These are phyloP conservation scores for Lentinula guzmanii DNA, from an alignment of 768 basidiomycete species.

Conservation along the genomic window DNA sequence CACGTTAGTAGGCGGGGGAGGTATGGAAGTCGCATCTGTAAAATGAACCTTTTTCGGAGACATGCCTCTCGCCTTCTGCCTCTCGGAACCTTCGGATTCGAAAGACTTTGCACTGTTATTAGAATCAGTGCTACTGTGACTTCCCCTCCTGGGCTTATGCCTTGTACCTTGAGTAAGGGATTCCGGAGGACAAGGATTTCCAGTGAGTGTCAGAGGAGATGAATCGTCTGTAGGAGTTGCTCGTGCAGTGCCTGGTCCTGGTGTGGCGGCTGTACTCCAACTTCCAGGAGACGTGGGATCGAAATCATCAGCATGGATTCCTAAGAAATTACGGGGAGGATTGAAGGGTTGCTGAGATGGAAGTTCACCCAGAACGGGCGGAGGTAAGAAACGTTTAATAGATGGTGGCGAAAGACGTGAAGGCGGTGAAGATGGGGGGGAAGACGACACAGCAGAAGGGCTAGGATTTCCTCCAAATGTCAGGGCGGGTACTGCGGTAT, in stretches of 20 bases:
- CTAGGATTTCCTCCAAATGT: neutral
- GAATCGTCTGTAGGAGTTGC: constrained; percentile 1
- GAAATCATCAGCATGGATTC: neutral
- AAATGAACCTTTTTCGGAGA: constrained; percentile 10
- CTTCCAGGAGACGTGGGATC: constrained; percentile 34
- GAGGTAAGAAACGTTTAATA: constrained; percentile 24
- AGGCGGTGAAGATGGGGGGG: constrained; percentile 20
- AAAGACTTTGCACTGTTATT: neutral
- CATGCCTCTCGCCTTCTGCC: constrained; percentile 10
- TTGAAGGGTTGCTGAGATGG: constrained; percentile 6
- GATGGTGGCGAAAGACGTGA: constrained; percentile 16
- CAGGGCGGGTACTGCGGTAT: constrained; percentile 1
- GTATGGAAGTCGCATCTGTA: neutral
- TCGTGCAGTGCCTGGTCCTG: constrained; percentile 37
- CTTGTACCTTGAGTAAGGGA: constrained; percentile 12
- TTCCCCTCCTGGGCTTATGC: constrained; percentile 16
- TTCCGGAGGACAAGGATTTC: neutral
- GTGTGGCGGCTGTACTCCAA: constrained; percentile 78
- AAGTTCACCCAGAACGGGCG: constrained; percentile 20
- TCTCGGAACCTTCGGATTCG: neutral
- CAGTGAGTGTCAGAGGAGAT: constrained; percentile 1
- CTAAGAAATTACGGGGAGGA: constrained; percentile 6
- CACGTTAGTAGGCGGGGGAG: neutral
- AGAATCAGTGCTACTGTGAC: constrained; percentile 22
- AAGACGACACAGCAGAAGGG: constrained; percentile 12